These are phyloP conservation scores for Nitzschia sp. DNA, from an alignment of 108 stramenopile genomes.

Conservation along the genomic window DNA sequence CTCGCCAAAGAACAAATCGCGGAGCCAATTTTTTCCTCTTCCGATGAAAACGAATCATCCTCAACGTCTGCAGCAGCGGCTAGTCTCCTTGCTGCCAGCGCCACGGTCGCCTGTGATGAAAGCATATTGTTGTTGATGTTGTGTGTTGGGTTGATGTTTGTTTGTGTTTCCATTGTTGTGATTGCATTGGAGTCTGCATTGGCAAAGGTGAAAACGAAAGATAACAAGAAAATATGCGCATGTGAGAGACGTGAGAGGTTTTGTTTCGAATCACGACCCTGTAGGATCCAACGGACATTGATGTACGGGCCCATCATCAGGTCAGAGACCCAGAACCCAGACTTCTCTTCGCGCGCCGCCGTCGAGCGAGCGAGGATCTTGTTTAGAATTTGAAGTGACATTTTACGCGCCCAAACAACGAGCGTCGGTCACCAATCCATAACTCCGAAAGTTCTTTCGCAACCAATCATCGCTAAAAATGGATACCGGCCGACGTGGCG, in stretches of 20 bases:
- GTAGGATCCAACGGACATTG: background rate
- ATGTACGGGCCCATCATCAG: too few species aligned
- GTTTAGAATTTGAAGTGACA: too few species aligned
- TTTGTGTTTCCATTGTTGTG: slow-evolving; percentile 12
- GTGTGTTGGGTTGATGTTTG: background rate
- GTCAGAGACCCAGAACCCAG: too few species aligned
- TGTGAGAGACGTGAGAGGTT: background rate
- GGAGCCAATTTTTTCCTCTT: background rate
- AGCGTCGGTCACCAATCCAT: too few species aligned
- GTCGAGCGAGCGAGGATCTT: too few species aligned
- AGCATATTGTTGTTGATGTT: background rate
- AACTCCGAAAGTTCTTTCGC: too few species aligned
- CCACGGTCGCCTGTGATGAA: background rate
- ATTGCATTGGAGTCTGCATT: slow-evolving; percentile 4
- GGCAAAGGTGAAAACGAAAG: background rate
- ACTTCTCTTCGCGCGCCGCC: too few species aligned
- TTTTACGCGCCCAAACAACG: too few species aligned
- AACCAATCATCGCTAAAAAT: too few species aligned
- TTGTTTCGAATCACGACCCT: background rate
- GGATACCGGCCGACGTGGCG: too few species aligned
- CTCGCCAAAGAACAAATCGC: slow-evolving; percentile 18
- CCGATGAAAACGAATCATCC: slow-evolving; percentile 3
- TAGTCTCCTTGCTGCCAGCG: background rate
- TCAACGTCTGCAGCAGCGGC: background rate
- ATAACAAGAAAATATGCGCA: background rate